Conservation (phyloP, 2,329 filamentous ascomycete species). For the Penicillium sp. region DNA sequence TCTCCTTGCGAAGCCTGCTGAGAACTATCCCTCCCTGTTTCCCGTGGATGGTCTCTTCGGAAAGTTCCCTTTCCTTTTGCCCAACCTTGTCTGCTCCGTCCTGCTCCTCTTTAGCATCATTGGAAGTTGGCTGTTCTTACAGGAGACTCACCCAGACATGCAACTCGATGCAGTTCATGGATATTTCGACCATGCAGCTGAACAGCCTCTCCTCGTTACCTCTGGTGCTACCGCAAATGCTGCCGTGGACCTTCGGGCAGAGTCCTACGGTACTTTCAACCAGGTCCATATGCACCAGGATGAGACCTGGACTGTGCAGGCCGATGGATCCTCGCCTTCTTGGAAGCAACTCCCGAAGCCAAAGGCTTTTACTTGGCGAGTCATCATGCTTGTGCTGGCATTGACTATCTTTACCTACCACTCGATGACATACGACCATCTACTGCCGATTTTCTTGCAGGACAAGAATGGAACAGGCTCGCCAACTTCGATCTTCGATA, state of each 20-base stretch:
- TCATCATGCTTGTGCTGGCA: slow-evolving; percentile 76
- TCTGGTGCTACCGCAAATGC: slow-evolving; percentile 74
- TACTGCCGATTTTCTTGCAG: slow-evolving; percentile 90
- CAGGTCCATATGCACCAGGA: slow-evolving; percentile 57
- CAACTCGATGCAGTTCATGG: slow-evolving; percentile 53
- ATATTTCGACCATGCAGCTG: slow-evolving; percentile 51
- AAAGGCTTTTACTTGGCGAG: slow-evolving; percentile 61
- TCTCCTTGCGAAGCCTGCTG: slow-evolving; percentile 75
- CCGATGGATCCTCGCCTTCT: slow-evolving; percentile 47
- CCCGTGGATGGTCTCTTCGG: slow-evolving; percentile 70
- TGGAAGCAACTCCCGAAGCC: slow-evolving; percentile 41
- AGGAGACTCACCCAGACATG: slow-evolving; percentile 88
- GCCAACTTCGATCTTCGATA: slow-evolving; percentile 53
- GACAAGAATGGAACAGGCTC: slow-evolving; percentile 54
- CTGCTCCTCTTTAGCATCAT: slow-evolving; percentile 78
- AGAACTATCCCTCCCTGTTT: slow-evolving; percentile 72
- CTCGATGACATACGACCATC: slow-evolving; percentile 91
- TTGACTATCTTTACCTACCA: slow-evolving; percentile 92
- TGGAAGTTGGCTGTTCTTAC: slow-evolving; percentile 75
- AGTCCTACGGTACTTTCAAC: slow-evolving; percentile 76
- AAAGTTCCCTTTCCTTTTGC: slow-evolving; percentile 81
- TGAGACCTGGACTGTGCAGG: slow-evolving; percentile 54
- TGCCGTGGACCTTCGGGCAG: slow-evolving; percentile 71
- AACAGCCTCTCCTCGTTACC: slow-evolving; percentile 74
- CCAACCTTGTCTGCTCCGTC: slow-evolving; percentile 79